These are phyloP conservation scores for Entomortierella beljakovae DNA, from an alignment of 192 early-diverging fungal species.

Conservation along the genomic window DNA sequence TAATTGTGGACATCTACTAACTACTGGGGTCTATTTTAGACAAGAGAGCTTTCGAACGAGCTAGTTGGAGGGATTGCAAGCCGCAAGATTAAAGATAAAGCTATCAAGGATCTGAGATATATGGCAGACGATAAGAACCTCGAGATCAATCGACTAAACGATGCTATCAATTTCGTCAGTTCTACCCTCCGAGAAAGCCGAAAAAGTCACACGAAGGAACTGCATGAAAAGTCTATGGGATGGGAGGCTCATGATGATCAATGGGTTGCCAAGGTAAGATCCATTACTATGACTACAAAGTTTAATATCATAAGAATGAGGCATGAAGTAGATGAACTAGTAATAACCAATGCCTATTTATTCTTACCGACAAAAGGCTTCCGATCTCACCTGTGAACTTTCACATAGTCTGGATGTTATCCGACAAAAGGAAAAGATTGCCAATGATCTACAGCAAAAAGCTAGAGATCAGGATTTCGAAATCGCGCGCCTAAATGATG, in stretches of 20 bases:
- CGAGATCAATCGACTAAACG: constrained; percentile 37
- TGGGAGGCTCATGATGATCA: too few species aligned
- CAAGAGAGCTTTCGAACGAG: constrained; percentile 20
- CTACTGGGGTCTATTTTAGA: not conserved
- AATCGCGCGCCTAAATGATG: constrained; percentile 38
- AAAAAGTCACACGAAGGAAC: constrained; percentile 17
- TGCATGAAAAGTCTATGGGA: constrained; percentile 5
- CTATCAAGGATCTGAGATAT: constrained; percentile 13
- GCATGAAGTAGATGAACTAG: too few species aligned
- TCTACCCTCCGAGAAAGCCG: constrained; percentile 8
- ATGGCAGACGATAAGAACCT: constrained; percentile 11
- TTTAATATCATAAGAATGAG: too few species aligned
- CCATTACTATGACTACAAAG: too few species aligned
- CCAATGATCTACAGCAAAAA: constrained; percentile 25
- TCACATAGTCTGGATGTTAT: not conserved
- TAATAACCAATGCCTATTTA: too few species aligned
- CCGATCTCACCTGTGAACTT: constrained; percentile 13
- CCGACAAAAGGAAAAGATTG: constrained; percentile 14
- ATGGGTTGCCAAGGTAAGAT: not conserved
- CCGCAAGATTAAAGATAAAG: constrained; percentile 12
- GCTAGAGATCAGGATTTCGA: constrained; percentile 10
- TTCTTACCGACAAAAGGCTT: constrained; percentile 1
- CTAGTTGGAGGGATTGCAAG: not conserved
- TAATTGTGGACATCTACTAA: too few species aligned
- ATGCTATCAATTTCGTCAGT: constrained; percentile 13